Base-by-base conservation (phyloP, 768 basidiomycete genomes). In the Rhodotorula taiwanensis region DNA sequence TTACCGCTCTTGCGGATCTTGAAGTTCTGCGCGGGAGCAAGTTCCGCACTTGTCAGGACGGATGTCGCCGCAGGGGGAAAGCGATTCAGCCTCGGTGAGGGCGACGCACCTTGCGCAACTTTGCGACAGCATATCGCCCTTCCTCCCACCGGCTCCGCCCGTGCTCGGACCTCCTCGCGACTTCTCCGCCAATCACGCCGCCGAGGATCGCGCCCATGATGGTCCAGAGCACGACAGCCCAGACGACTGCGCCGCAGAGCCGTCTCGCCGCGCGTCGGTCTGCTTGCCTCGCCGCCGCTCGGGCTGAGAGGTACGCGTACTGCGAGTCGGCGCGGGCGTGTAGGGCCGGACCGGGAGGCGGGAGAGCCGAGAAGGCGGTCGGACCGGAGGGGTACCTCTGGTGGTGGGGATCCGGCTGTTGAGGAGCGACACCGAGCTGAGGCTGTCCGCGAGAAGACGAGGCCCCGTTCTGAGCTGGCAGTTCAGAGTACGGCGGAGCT, bases 361-460 rank as follows among this genome's bases (percentile, higher is more conserved):
- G 62, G 55, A 64, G 62, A 10, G 56, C 34, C 8, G 51, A 5
- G 45, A 64, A 58, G 36, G 62, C 51, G 30, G 62, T 58, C 0
- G 62, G 62, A 28, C 62, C 62, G 52, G 55, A 49, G 25, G 55
- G 55, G 36, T n/a, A n/a, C n/a, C n/a, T n/a, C n/a, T n/a, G n/a
- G n/a, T n/a, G n/a, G n/a, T n/a, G n/a, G n/a, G n/a, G n/a, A n/a
- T n/a, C n/a, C n/a, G n/a, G n/a, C n/a, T n/a, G n/a, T n/a, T n/a
- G n/a, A n/a, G n/a, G n/a, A n/a, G n/a, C n/a, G n/a, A n/a, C n/a
- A n/a, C n/a, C n/a, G n/a, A n/a, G n/a, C n/a, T n/a, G n/a, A n/a
- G n/a, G n/a, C n/a, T 44, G 52, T 11, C 41, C 31, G 27, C 45
- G 52, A 4, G 42, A 20, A 4, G 34, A 34, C 25, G n/a, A n/a